Base-by-base conservation (phyloP, 2,329 filamentous ascomycete genomes). In the Sclerotinia sclerotiorum region DNA sequence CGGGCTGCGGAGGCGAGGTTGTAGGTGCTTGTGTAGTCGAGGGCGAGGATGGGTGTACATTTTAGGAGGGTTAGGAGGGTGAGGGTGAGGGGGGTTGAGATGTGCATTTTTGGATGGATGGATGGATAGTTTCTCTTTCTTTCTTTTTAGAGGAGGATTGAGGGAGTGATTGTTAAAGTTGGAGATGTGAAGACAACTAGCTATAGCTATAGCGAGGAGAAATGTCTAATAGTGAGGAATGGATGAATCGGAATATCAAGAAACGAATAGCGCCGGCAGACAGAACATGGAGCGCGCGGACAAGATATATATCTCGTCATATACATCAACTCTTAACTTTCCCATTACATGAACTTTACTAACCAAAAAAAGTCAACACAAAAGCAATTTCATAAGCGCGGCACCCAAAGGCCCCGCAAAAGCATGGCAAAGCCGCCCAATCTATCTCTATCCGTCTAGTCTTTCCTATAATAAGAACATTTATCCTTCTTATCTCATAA, bases 21-120 rank as follows among this genome's bases (percentile, higher is more conserved):
- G 32, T 63, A 63, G 32, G 48, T 63, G 24, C 27, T 24, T 51
- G 51, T 42, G 61, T 63, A 63, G 61, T 63, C 61, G 46, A 63
- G 46, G 46, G 61, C 61, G 32, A 63, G 46, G 32, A 42, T 27
- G 29, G 29, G 46, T 5, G 27, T 35, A 10, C 32, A 35, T 35
- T 35, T 35, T 29, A 35, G n/a, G 27, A 62, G 44, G 46, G 58
- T 10, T 4, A 62, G 7, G 3, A 62, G 27, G 5, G 4, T 15
- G 21, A 52, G n/a, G 5, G 4, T 15, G 21, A 52, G n/a, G 46
- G 29, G 15, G 29, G 1, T 13, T 27, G 32, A 13, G 29, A 52
- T 2, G 17, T 35, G 27, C 46, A 63, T 51, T 52, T 51, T n/a
- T 39, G 60, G 29, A 32, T 39, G 60, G 7, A n/a, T 35, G 15